These are phyloP conservation scores for Kernera saxatilis DNA, from an alignment of 345 rosid species.

Conservation along the genomic window DNA sequence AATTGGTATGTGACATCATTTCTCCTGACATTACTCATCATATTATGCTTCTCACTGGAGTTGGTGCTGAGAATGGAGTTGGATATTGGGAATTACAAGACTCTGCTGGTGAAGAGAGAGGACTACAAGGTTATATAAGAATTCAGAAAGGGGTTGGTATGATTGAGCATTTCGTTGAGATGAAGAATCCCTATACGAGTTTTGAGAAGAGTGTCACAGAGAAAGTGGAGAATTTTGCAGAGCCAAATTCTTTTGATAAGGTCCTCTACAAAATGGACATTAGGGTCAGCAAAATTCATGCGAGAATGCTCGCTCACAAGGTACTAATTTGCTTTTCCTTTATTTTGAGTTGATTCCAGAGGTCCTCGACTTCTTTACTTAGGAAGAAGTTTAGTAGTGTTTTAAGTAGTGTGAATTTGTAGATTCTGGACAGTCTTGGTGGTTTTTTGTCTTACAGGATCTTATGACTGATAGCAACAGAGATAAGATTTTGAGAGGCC, in stretches of 20 bases:
- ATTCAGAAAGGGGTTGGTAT: too few relatives aligned
- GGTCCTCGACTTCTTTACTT: too few relatives aligned
- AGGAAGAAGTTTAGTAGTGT: not conserved
- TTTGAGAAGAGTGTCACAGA: conserved; percentile 50
- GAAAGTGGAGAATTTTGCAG: conserved; percentile 73
- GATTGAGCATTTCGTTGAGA: too few relatives aligned
- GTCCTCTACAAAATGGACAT: conserved; percentile 68
- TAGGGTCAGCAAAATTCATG: conserved; percentile 79
- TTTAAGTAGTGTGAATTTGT: not conserved
- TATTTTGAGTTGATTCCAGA: too few relatives aligned
- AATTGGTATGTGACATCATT: too few relatives aligned
- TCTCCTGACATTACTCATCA: too few relatives aligned
- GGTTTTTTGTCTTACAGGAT: conserved; percentile 37
- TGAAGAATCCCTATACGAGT: too few relatives aligned
- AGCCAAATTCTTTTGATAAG: conserved; percentile 73
- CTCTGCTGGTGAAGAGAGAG: too few relatives aligned
- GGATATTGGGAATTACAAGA: too few relatives aligned
- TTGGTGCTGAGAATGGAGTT: too few relatives aligned
- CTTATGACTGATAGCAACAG: conserved; percentile 49
- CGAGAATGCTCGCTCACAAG: conserved; percentile 73
- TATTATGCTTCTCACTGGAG: too few relatives aligned
- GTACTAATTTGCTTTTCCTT: conserved; percentile 27
- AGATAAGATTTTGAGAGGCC: conserved; percentile 57
- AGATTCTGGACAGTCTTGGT: not conserved
- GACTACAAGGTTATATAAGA: too few relatives aligned